Conservation (phyloP, 768 basidiomycete species). For the Termitomyces sp. region DNA sequence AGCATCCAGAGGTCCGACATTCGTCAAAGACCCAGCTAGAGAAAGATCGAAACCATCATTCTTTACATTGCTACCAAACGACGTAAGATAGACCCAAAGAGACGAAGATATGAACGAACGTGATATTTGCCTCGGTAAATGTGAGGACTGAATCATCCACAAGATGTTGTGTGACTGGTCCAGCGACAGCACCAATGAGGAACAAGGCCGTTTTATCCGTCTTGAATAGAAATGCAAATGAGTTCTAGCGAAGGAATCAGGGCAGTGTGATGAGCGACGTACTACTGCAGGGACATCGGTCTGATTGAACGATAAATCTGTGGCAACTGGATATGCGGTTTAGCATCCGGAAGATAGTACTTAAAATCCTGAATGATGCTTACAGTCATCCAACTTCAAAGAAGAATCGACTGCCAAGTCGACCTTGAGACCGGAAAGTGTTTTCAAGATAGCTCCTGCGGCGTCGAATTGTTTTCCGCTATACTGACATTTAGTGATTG, state of each 20-base stretch:
- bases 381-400: slow-evolving; percentile 64
- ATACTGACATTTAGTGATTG: slow-evolving; percentile 1
- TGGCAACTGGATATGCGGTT: slow-evolving; percentile 33
- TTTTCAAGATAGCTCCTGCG: slow-evolving; percentile 52
- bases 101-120: slow-evolving; percentile 24
- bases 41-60: slow-evolving; percentile 59
- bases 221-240: slow-evolving; percentile 21
- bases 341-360: neutral
- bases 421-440: slow-evolving; percentile 54
- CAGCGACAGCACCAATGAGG: slow-evolving; percentile 68
- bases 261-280: slow-evolving; percentile 12
- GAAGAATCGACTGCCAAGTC: slow-evolving; percentile 48
- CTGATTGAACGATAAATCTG: slow-evolving; percentile 54
- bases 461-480: slow-evolving; percentile 67
- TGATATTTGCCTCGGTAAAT: slow-evolving; percentile 57
- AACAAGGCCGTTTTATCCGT: slow-evolving; percentile 59
- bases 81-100: neutral
- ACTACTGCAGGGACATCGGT: slow-evolving; percentile 49
- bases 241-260: neutral
- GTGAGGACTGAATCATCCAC: slow-evolving; percentile 50
- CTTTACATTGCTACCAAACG: slow-evolving; percentile 37
- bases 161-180: slow-evolving; percentile 58
- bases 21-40: slow-evolving; percentile 54
- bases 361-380: slow-evolving; percentile 13
- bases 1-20: slow-evolving; percentile 65